Conservation (phyloP, 495 filamentous ascomycete species). For the Clohesyomyces aquaticus region DNA sequence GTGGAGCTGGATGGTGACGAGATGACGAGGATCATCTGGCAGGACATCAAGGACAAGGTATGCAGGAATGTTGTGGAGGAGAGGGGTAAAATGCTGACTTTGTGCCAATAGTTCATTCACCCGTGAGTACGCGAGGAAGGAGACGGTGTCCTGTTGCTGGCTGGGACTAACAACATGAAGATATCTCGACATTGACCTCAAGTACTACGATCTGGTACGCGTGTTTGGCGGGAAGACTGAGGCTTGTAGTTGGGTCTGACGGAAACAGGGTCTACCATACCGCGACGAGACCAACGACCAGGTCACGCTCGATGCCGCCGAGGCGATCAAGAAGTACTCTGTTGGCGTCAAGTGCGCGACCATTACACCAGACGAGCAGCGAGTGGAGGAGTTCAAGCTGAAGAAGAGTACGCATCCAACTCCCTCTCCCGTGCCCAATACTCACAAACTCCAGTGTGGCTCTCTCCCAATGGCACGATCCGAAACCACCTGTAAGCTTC, state of each 20-base stretch:
- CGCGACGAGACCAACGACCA: constrained; percentile 94
- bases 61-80: constrained; percentile 31
- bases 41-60: constrained; percentile 94
- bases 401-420: constrained; percentile 80
- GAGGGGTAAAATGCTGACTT: constrained; percentile 3
- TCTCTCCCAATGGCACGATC: constrained; percentile 97
- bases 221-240: background rate
- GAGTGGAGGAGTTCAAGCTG: constrained; percentile 95
- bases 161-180: constrained; percentile 42
- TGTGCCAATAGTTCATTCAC: constrained; percentile 72
- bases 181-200: constrained; percentile 94
- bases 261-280: constrained; percentile 75
- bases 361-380: constrained; percentile 95
- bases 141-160: background rate
- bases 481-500: constrained; percentile 82
- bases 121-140: constrained; percentile 57
- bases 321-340: constrained; percentile 97
- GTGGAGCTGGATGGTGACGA: constrained; percentile 96
- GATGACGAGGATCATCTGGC: constrained; percentile 99
- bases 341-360: constrained; percentile 99
- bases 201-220: constrained; percentile 91
- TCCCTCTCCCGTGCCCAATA: background rate
- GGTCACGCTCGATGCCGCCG: constrained; percentile 90
- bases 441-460: constrained; percentile 71
- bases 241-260: constrained; percentile 2